Percentiles rank a stretch among this genome's conserved stretches.
Evolutionary conservation across 192 early-diverging fungal genomes (phyloP).

Genomic region (Ambispora gerdemannii): DNA sequence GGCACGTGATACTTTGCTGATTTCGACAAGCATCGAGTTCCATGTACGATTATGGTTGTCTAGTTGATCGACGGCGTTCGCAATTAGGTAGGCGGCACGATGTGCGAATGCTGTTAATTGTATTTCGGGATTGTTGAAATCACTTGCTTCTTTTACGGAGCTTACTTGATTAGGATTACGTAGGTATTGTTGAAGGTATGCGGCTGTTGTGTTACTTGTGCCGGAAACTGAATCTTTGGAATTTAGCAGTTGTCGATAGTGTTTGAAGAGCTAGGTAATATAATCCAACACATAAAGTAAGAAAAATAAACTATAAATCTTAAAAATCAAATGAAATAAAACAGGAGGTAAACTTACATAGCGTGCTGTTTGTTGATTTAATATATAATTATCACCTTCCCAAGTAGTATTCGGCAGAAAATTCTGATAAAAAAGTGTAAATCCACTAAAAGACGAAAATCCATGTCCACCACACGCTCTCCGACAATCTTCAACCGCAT

Average conservation of each 20-base stretch:
- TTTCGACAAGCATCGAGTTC: conserved; percentile 75
- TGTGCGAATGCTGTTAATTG: conserved; percentile 72
- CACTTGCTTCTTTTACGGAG: conserved; percentile 27
- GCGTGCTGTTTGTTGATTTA: conserved; percentile 82
- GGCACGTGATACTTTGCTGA: conserved; percentile 68
- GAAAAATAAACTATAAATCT: too few species aligned
- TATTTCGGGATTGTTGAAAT: conserved; percentile 41
- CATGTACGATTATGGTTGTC: conserved; percentile 60
- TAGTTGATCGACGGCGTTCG: conserved; percentile 60
- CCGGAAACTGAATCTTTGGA: too few species aligned
- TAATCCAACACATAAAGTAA: too few species aligned
- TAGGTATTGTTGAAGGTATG: conserved; percentile 48
- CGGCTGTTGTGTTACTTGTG: background rate
- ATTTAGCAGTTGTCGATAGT: too few species aligned
- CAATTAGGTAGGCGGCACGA: conserved; percentile 66
- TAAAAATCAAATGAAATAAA: too few species aligned
- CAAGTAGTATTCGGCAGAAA: conserved; percentile 73
- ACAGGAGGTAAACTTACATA: conserved; percentile 55
- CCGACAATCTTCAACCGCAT: conserved; percentile 70
- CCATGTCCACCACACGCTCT: conserved; percentile 78
- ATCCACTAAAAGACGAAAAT: conserved; percentile 70
- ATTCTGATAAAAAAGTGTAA: conserved; percentile 65
- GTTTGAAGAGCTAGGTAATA: too few species aligned
- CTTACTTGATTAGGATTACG: conserved; percentile 60
- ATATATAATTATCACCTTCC: conserved; percentile 84